A percentile compares a stretch with the other conserved stretches of the same genome.
phyloP scores from a whole-genome alignment of 2,329 filamentous ascomycete species.

The Alternaria gansuensis region DNA sequence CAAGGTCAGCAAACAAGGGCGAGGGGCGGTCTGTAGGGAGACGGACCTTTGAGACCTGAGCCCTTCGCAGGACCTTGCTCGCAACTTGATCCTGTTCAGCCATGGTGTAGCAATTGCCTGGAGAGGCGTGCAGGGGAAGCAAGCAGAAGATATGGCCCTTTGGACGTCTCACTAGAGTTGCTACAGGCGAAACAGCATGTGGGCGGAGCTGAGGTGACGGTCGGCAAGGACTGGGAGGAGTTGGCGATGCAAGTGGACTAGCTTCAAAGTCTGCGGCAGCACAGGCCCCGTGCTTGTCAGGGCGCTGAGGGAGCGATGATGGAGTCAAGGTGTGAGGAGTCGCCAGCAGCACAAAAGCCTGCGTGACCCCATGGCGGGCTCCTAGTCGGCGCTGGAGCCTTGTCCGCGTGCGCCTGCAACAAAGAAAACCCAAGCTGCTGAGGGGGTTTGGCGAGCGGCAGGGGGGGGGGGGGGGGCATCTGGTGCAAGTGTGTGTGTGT shows the following conservation, averaged over 20 bases:
- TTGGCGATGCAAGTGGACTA: conserved; percentile 36
- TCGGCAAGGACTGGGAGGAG: conserved; percentile 43
- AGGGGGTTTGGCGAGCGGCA: conserved; percentile 27
- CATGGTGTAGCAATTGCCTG: conserved; percentile 39
- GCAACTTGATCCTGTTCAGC: conserved; percentile 53
- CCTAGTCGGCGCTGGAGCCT: conserved; percentile 35
- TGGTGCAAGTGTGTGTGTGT: not conserved
- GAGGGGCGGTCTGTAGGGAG: conserved; percentile 25
- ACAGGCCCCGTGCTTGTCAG: conserved; percentile 37
- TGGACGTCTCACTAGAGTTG: conserved; percentile 41
- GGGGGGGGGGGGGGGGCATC: conserved; percentile 17
- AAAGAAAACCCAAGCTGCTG: conserved; percentile 24
- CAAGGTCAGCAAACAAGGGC: conserved; percentile 38
- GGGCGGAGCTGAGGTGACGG: conserved; percentile 43
- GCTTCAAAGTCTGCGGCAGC: conserved; percentile 33
- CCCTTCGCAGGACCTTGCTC: conserved; percentile 55
- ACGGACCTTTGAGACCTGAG: conserved; percentile 56
- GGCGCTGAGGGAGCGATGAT: conserved; percentile 20
- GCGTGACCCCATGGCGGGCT: conserved; percentile 22
- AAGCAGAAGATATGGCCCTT: conserved; percentile 30
- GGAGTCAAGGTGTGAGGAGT: conserved; percentile 17
- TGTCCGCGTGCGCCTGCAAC: conserved; percentile 22
- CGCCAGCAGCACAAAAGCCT: conserved; percentile 18
- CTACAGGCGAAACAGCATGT: conserved; percentile 37
- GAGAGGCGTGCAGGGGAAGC: conserved; percentile 12